Conservation (phyloP, 176 grass and related monocot species). For the Eleusine indica region DNA sequence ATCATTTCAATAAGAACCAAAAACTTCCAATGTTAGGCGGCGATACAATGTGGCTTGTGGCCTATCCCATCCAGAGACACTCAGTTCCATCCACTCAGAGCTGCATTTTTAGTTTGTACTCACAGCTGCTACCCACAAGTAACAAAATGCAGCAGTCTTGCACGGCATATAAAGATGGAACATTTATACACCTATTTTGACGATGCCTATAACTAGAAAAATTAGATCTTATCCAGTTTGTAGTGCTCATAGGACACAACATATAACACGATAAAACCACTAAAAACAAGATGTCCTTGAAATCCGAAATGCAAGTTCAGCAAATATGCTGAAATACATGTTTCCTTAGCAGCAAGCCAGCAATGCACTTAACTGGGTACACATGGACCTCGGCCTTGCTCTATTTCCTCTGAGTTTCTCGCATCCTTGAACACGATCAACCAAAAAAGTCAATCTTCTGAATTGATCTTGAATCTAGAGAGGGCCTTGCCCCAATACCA, state of each 20-base stretch:
- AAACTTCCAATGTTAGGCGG: neutral
- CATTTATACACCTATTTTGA: neutral
- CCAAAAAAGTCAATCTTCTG: conserved; percentile 24
- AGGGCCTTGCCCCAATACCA: neutral
- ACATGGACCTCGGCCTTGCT: conserved; percentile 24
- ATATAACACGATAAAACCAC: neutral
- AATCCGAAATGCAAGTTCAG: conserved; percentile 1
- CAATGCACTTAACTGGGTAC: conserved; percentile 27
- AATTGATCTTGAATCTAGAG: conserved; percentile 20
- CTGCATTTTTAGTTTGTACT: neutral
- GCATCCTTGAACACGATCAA: conserved; percentile 28
- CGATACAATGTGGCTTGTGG: neutral
- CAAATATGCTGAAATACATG: neutral
- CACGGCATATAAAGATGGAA: conserved; percentile 13
- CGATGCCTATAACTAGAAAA: neutral
- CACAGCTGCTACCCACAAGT: neutral
- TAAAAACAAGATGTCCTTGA: neutral
- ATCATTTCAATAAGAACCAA: neutral
- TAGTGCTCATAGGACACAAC: neutral
- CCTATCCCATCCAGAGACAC: neutral
- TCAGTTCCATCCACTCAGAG: neutral
- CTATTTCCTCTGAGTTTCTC: conserved; percentile 25
- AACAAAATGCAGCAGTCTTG: neutral
- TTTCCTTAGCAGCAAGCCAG: neutral
- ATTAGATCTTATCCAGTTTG: neutral